Percentiles rank a stretch among this genome's conserved stretches.
These are phyloP conservation scores for Kwoniella shivajii DNA, from an alignment of 1,284 basidiomycete genomes.

Conservation along the genomic window DNA sequence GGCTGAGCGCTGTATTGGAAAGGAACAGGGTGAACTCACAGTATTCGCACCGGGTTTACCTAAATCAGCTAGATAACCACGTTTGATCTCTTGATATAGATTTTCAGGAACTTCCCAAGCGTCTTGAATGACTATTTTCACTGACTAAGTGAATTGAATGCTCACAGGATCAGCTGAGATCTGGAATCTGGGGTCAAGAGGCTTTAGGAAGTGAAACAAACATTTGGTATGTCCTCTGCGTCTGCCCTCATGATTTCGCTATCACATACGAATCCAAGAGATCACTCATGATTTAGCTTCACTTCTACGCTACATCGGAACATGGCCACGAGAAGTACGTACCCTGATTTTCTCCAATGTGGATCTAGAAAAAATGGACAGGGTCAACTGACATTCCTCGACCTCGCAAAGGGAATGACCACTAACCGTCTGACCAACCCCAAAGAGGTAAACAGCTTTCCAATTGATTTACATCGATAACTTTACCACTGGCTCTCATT, in stretches of 20 bases:
- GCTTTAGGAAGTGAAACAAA: neutral
- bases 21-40: neutral
- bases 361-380: neutral
- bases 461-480: neutral
- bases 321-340: neutral
- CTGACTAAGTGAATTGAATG: neutral
- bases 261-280: neutral
- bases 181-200: neutral
- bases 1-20: neutral
- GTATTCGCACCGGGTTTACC: slow-evolving; percentile 8
- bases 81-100: slow-evolving; percentile 5
- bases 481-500: slow-evolving; percentile 4
- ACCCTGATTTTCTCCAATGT: slow-evolving; percentile 1
- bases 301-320: too few relatives aligned
- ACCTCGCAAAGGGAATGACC: neutral
- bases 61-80: slow-evolving; percentile 2
- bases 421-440: slow-evolving; percentile 7
- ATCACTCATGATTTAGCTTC: neutral
- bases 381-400: neutral
- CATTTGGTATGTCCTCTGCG: slow-evolving; percentile 11
- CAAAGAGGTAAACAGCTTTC: slow-evolving; percentile 8
- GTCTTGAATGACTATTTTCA: slow-evolving; percentile 5
- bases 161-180: neutral
- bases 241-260: slow-evolving; percentile 6
- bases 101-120: slow-evolving; percentile 3